Conservation (phyloP, 2,329 filamentous ascomycete genomes). For the Rosellinia necatrix region DNA sequence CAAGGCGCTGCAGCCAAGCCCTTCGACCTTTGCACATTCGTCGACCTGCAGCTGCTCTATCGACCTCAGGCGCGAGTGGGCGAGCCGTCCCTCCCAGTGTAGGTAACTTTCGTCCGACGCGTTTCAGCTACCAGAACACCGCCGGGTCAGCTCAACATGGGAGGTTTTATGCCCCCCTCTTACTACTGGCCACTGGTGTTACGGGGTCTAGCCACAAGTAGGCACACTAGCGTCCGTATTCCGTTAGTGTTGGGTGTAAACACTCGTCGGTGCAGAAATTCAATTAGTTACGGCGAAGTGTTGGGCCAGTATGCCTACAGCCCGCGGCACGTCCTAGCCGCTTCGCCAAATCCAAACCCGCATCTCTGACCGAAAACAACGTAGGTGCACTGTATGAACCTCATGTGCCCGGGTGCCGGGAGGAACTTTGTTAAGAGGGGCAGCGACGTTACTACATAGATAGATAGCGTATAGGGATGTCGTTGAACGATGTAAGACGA, state of each 20-base stretch:
- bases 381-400: not conserved
- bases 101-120: slow-evolving; percentile 20
- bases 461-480: too few species aligned
- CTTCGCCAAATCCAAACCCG: not conserved
- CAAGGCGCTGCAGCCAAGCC: slow-evolving; percentile 43
- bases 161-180: slow-evolving; percentile 20
- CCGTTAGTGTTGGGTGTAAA: slow-evolving; percentile 10
- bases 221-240: slow-evolving; percentile 38
- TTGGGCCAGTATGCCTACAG: not conserved
- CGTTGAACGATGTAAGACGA: slow-evolving; percentile 8
- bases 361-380: not conserved
- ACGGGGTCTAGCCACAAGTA: slow-evolving; percentile 39
- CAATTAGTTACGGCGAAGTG: not conserved
- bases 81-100: not conserved
- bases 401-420: not conserved
- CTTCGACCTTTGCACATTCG: slow-evolving; percentile 37
- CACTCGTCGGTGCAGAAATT: not conserved
- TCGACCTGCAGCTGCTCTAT: slow-evolving; percentile 40
- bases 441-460: not conserved
- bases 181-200: slow-evolving; percentile 29
- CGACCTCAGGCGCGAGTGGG: slow-evolving; percentile 21
- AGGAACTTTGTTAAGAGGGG: not conserved
- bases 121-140: slow-evolving; percentile 32
- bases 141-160: slow-evolving; percentile 32
- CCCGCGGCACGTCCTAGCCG: slow-evolving; percentile 2